Conservation (phyloP, 495 filamentous ascomycete species). For the Aspergillus indologenus region DNA sequence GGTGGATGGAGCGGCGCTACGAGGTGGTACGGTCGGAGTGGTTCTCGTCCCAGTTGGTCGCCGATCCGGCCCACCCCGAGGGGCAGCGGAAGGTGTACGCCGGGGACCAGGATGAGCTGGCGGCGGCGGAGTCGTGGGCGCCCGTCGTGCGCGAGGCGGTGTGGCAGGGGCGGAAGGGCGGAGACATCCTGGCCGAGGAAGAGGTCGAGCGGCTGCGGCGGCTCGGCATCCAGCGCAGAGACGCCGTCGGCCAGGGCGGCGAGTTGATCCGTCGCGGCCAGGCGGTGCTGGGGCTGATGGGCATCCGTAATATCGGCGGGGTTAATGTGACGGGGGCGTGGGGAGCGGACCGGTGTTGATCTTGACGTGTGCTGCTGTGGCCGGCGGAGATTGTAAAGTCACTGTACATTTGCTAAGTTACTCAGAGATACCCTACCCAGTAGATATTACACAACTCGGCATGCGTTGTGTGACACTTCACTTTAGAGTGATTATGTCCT, state of each 20-base stretch:
- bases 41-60: slow-evolving; percentile 26
- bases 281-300: slow-evolving; percentile 11
- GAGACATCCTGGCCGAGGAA: slow-evolving; percentile 12
- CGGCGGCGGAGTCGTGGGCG: slow-evolving; percentile 15
- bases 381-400: neutral
- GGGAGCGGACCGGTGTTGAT: slow-evolving; percentile 7
- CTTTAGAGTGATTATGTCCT: too few relatives aligned
- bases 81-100: slow-evolving; percentile 3
- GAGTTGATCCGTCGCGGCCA: slow-evolving; percentile 10
- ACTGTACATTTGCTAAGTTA: neutral
- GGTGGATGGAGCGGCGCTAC: slow-evolving; percentile 40
- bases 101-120: slow-evolving; percentile 16
- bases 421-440: neutral
- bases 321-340: slow-evolving; percentile 15
- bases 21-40: slow-evolving; percentile 35
- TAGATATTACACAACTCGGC: too few relatives aligned
- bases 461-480: too few relatives aligned
- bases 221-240: slow-evolving; percentile 14
- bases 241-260: slow-evolving; percentile 5
- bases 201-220: slow-evolving; percentile 17
- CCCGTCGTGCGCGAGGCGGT: slow-evolving; percentile 22
- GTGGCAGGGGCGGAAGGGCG: slow-evolving; percentile 13
- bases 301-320: slow-evolving; percentile 12
- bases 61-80: slow-evolving; percentile 2
- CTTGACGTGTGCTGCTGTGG: too few relatives aligned